phyloP scores from a whole-genome alignment of 768 basidiomycete species.

The Asterophora lycoperdoides region DNA sequence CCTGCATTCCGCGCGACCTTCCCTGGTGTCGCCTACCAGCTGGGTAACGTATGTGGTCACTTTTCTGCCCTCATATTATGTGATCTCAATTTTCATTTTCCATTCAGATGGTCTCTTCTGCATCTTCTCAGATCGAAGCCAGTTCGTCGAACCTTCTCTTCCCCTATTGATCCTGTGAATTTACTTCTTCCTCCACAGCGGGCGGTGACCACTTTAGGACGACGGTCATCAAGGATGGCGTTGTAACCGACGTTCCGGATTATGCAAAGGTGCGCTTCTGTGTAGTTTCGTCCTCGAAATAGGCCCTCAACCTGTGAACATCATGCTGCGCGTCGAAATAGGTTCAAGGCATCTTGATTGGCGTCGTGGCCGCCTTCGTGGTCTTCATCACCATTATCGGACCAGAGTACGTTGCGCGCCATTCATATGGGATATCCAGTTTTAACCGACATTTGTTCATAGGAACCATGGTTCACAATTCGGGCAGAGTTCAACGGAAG shows the following conservation, averaged over 20 bases:
- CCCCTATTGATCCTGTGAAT: background rate
- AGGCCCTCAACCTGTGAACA: no score
- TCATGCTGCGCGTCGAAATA: no score
- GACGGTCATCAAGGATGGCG: constrained; percentile 43
- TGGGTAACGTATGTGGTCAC: constrained; percentile 63
- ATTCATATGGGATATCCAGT: background rate
- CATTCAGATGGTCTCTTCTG: constrained; percentile 56
- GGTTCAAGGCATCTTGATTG: constrained; percentile 87
- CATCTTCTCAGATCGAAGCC: constrained; percentile 79
- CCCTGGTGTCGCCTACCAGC: constrained; percentile 80
- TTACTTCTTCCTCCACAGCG: constrained; percentile 29
- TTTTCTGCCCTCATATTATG: background rate
- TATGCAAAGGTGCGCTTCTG: constrained; percentile 49
- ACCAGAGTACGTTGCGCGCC: constrained; percentile 50
- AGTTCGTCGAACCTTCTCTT: constrained; percentile 31
- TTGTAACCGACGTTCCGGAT: constrained; percentile 44
- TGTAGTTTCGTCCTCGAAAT: background rate
- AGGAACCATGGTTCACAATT: constrained; percentile 79
- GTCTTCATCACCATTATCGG: constrained; percentile 75
- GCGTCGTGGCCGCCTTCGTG: constrained; percentile 73
- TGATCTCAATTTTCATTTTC: background rate
- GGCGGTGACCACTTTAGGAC: constrained; percentile 58
- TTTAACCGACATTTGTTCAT: background rate
- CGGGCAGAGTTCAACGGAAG: constrained; percentile 72
- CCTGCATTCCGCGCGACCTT: constrained; percentile 87